A percentile compares a stretch with the other conserved stretches of the same genome.
Evolutionary conservation across 179 eudicot species (phyloP).

Genomic region (Beta macrorhiza): DNA sequence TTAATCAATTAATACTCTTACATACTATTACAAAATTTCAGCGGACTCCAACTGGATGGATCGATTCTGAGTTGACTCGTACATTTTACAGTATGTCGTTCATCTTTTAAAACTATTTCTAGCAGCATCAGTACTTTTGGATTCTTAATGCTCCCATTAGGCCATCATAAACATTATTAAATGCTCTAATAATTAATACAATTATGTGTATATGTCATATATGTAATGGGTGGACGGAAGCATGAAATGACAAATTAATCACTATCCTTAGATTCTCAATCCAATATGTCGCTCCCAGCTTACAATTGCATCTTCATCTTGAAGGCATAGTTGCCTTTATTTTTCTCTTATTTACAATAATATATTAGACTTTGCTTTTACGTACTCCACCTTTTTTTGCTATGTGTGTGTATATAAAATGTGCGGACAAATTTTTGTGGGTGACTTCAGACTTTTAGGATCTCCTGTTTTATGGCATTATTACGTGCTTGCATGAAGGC

Average conservation of each 20-base stretch:
- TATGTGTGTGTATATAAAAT: background rate
- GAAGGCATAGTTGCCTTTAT: slow-evolving; percentile 9
- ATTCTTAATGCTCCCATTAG: slow-evolving; percentile 18
- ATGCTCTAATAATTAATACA: background rate
- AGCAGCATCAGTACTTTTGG: slow-evolving; percentile 14
- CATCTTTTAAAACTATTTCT: background rate
- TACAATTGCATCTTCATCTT: slow-evolving; percentile 15
- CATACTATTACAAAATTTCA: background rate
- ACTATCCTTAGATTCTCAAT: slow-evolving; percentile 20
- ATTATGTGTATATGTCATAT: background rate
- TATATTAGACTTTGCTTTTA: background rate
- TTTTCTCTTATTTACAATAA: background rate
- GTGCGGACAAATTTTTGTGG: slow-evolving; percentile 13
- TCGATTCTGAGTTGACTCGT: slow-evolving; percentile 27
- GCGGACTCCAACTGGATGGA: slow-evolving; percentile 25
- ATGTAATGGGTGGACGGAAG: slow-evolving; percentile 25
- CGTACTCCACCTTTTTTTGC: background rate
- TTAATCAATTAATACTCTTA: background rate
- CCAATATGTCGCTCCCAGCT: slow-evolving; percentile 24
- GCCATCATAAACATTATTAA: slow-evolving; percentile 23
- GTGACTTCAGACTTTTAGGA: slow-evolving; percentile 13
- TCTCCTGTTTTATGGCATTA: background rate
- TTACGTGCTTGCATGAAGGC: slow-evolving; percentile 32
- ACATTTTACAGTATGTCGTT: background rate
- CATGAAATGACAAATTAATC: slow-evolving; percentile 26